Evolutionary conservation across 2,329 filamentous ascomycete genomes (phyloP).

Genomic region (Thyridium curvatum): DNA sequence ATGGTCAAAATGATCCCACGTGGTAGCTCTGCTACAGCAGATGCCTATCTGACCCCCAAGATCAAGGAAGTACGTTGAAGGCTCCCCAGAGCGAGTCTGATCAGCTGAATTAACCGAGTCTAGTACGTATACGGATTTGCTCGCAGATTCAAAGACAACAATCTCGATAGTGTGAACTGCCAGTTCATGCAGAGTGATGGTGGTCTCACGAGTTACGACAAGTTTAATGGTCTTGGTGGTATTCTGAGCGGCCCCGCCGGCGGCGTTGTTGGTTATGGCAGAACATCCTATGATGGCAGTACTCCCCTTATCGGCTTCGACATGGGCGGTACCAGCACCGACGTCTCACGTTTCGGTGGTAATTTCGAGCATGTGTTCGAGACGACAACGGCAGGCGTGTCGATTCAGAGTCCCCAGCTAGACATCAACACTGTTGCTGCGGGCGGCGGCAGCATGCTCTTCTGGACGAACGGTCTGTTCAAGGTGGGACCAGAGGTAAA

Average conservation of each 20-base stretch:
- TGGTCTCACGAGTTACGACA: conserved; percentile 12
- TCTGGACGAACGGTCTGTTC: conserved; percentile 62
- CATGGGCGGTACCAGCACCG: conserved; percentile 36
- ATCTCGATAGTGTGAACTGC: conserved; percentile 50
- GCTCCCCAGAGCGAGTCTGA: conserved; percentile 59
- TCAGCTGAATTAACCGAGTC: conserved; percentile 41
- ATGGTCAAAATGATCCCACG: conserved; percentile 71
- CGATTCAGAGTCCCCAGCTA: conserved; percentile 57
- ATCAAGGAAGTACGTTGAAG: conserved; percentile 63
- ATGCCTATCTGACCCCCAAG: conserved; percentile 67
- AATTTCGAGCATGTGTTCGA: conserved; percentile 64
- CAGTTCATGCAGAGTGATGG: conserved; percentile 70
- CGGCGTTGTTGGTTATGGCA: conserved; percentile 65
- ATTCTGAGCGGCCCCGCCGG: conserved; percentile 66
- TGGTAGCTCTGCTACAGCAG: conserved; percentile 65
- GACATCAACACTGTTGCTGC: conserved; percentile 60
- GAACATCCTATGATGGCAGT: conserved; percentile 62
- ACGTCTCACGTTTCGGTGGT: conserved; percentile 29
- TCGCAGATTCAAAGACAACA: conserved; percentile 30
- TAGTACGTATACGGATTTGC: conserved; percentile 26
- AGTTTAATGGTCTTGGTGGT: conserved; percentile 33
- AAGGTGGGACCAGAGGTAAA: conserved; percentile 73
- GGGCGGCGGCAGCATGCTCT: conserved; percentile 41
- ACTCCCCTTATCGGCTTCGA: conserved; percentile 71
- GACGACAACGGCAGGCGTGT: conserved; percentile 61